A percentile compares a stretch with the other conserved stretches of the same genome.
Evolutionary conservation across 1,284 basidiomycete species (phyloP).

Genomic region (Cerioporus squamosus): DNA sequence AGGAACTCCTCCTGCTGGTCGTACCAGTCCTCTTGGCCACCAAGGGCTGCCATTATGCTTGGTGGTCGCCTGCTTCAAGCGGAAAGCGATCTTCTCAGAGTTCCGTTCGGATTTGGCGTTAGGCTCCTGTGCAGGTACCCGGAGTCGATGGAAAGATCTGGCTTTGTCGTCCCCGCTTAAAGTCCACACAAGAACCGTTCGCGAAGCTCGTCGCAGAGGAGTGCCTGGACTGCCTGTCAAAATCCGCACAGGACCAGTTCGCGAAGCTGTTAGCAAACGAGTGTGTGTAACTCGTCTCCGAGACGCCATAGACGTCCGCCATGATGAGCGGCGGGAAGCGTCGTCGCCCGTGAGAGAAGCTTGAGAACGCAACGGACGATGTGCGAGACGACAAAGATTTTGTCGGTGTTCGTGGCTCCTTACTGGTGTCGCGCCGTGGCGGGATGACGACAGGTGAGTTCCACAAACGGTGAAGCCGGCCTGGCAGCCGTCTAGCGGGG

Average conservation of each 20-base stretch:
- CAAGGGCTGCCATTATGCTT: slow-evolving; percentile 23
- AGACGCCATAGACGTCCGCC: slow-evolving; percentile 30
- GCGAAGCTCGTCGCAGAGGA: slow-evolving; percentile 7
- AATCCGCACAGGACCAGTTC: slow-evolving; percentile 22
- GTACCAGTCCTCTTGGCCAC: slow-evolving; percentile 40
- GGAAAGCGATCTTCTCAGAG: slow-evolving; percentile 29
- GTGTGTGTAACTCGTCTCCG: slow-evolving; percentile 24
- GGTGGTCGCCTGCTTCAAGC: slow-evolving; percentile 34
- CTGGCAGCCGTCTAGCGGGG: slow-evolving; percentile 13
- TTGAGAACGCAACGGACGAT: slow-evolving; percentile 23
- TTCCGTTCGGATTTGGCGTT: slow-evolving; percentile 24
- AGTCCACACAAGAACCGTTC: slow-evolving; percentile 5
- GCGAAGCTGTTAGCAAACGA: slow-evolving; percentile 21
- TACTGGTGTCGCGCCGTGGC: neutral
- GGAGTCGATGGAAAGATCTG: slow-evolving; percentile 56
- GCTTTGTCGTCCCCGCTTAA: neutral
- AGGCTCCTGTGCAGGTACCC: slow-evolving; percentile 44
- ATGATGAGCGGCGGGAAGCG: slow-evolving; percentile 24
- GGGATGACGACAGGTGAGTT: neutral
- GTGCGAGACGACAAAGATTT: slow-evolving; percentile 23
- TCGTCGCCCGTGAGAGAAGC: slow-evolving; percentile 25
- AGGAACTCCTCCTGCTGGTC: slow-evolving; percentile 51
- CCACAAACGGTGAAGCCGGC: slow-evolving; percentile 22
- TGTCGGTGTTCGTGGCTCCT: slow-evolving; percentile 8
- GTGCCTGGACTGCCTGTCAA: slow-evolving; percentile 13